Percentiles rank a stretch among this genome's conserved stretches.
phyloP scores from a whole-genome alignment of 2,329 filamentous ascomycete species.

The Calcarisporium arbuscula region DNA sequence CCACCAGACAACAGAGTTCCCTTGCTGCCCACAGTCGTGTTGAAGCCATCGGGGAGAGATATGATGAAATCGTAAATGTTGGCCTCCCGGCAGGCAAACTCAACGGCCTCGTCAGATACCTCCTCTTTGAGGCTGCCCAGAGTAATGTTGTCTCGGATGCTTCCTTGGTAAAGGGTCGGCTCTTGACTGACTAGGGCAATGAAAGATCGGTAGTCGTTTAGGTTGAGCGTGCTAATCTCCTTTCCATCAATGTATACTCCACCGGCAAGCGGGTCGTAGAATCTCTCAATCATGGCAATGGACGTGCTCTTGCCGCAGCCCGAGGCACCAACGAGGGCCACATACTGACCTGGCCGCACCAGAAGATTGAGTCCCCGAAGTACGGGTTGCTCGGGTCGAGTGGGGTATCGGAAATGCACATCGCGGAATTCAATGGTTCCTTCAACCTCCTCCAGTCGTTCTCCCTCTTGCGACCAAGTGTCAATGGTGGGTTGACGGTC shows the following conservation, averaged over 20 bases:
- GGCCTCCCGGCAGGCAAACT: constrained; percentile 77
- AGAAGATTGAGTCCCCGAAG: constrained; percentile 74
- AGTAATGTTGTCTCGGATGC: constrained; percentile 83
- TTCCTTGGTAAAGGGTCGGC: constrained; percentile 89
- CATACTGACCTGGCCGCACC: constrained; percentile 72
- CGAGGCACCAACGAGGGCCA: constrained; percentile 87
- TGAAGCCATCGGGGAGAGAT: constrained; percentile 78
- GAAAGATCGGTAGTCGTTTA: constrained; percentile 78
- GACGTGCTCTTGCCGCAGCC: constrained; percentile 94
- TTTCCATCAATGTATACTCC: constrained; percentile 75
- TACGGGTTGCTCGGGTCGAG: constrained; percentile 84
- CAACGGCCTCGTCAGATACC: constrained; percentile 65
- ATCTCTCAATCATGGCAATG: constrained; percentile 85
- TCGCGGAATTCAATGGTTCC: constrained; percentile 84
- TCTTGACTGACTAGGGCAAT: constrained; percentile 91
- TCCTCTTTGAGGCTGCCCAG: constrained; percentile 64
- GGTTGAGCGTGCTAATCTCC: constrained; percentile 73
- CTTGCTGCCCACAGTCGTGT: constrained; percentile 80
- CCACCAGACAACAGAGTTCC: constrained; percentile 81
- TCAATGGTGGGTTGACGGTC: constrained; percentile 79
- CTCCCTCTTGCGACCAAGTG: constrained; percentile 68
- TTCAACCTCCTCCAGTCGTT: constrained; percentile 55
- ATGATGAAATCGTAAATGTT: constrained; percentile 92
- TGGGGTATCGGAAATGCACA: constrained; percentile 92
- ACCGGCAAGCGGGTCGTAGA: constrained; percentile 83